Percentiles rank a stretch among this genome's conserved stretches.
phyloP scores from a whole-genome alignment of 805 yeast species.

The Diddensiella transvaalensis region DNA sequence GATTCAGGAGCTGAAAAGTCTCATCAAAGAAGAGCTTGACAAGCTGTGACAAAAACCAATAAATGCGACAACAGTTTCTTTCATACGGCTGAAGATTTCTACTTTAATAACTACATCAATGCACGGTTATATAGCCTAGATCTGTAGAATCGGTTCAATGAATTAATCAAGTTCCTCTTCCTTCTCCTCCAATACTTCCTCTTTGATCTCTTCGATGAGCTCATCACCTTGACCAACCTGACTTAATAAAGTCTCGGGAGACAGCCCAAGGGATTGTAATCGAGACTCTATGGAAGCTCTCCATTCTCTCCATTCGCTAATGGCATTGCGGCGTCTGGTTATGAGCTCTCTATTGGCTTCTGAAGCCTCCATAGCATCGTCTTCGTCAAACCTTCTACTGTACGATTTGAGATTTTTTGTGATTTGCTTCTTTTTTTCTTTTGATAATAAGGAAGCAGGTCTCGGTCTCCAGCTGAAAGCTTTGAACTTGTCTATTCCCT shows the following conservation, averaged over 20 bases:
- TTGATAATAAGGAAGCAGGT: slow-evolving; percentile 72
- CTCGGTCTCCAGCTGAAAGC: slow-evolving; percentile 97
- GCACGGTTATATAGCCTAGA: too few relatives aligned
- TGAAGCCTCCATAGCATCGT: slow-evolving; percentile 93
- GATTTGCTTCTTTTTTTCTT: slow-evolving; percentile 82
- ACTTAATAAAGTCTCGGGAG: slow-evolving; percentile 37
- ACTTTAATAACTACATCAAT: too few relatives aligned
- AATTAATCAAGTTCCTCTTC: slow-evolving; percentile 35
- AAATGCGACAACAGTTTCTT: too few relatives aligned
- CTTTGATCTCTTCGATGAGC: slow-evolving; percentile 73
- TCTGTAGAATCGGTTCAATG: background rate
- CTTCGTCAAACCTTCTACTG: slow-evolving; percentile 89
- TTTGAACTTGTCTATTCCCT: slow-evolving; percentile 75
- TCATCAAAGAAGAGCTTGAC: slow-evolving; percentile 7
- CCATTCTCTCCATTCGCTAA: slow-evolving; percentile 84
- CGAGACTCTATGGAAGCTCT: slow-evolving; percentile 51
- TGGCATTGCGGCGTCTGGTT: slow-evolving; percentile 71
- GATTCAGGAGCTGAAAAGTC: slow-evolving; percentile 12
- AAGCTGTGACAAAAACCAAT: background rate
- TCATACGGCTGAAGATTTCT: too few relatives aligned
- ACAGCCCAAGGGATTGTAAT: slow-evolving; percentile 45
- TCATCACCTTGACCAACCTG: slow-evolving; percentile 51
- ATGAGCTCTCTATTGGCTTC: slow-evolving; percentile 88
- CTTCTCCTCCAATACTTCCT: slow-evolving; percentile 48
- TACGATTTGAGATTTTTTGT: slow-evolving; percentile 85